Evolutionary conservation across 164 flowering plant genomes (phyloP).

Genomic region (Sextonia rubra): DNA sequence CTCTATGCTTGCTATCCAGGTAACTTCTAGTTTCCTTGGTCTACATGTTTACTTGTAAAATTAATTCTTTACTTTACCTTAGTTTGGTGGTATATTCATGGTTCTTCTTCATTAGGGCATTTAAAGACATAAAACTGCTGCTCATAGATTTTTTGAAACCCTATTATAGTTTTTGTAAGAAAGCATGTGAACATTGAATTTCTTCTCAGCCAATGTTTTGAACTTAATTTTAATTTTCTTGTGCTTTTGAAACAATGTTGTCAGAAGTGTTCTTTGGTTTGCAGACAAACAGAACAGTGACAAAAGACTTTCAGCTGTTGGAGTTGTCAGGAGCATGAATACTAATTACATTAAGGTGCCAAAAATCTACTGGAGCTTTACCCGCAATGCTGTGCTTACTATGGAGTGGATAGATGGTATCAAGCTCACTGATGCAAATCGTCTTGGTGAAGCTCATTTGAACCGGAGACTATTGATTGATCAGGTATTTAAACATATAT

Average conservation of each 20-base stretch:
- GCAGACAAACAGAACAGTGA: constrained; percentile 33
- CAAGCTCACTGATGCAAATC: constrained; percentile 77
- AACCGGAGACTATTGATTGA: constrained; percentile 69
- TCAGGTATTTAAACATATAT: constrained; percentile 46
- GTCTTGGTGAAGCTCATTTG: constrained; percentile 49
- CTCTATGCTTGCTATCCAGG: constrained; percentile 54
- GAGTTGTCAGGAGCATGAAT: constrained; percentile 21
- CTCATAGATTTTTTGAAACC: neutral
- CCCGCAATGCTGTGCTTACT: constrained; percentile 83
- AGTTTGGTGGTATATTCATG: neutral
- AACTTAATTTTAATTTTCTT: neutral
- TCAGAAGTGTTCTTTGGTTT: constrained; percentile 6
- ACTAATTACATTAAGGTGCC: constrained; percentile 58
- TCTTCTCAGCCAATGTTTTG: neutral
- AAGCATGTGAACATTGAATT: neutral
- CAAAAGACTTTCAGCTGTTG: constrained; percentile 15
- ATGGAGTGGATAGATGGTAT: constrained; percentile 99
- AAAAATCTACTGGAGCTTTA: constrained; percentile 82
- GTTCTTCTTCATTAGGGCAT: no score
- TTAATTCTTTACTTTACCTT: neutral
- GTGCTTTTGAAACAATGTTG: neutral
- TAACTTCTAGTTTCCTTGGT: constrained; percentile 23
- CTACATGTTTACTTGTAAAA: neutral
- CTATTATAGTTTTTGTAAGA: neutral
- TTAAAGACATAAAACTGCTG: neutral